A percentile compares a stretch with the other conserved stretches of the same genome.
These are phyloP conservation scores for Fusarium sp. DNA, from an alignment of 2,329 filamentous ascomycete species.

Conservation along the genomic window DNA sequence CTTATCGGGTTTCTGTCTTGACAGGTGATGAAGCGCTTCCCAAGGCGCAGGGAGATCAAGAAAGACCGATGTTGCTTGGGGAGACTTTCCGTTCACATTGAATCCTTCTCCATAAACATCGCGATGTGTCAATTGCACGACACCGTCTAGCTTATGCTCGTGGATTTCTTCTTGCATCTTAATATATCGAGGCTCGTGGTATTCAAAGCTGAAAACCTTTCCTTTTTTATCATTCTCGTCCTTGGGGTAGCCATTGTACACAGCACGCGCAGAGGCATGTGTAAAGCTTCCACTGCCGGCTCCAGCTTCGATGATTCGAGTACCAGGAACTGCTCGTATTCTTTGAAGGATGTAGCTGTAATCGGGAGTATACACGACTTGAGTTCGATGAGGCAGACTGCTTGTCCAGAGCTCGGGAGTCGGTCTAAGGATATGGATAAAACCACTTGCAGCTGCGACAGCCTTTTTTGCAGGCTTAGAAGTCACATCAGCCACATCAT, in stretches of 20 bases:
- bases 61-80: conserved; percentile 76
- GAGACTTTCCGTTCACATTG: conserved; percentile 66
- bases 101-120: conserved; percentile 84
- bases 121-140: conserved; percentile 79
- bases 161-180: conserved; percentile 75
- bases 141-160: conserved; percentile 70
- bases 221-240: conserved; percentile 60
- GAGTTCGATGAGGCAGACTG: conserved; percentile 81
- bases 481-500: conserved; percentile 45
- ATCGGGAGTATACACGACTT: conserved; percentile 88
- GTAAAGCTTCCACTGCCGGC: conserved; percentile 87
- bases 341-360: conserved; percentile 86
- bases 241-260: conserved; percentile 75
- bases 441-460: conserved; percentile 69
- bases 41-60: conserved; percentile 84
- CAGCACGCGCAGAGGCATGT: conserved; percentile 78
- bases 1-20: conserved; percentile 55
- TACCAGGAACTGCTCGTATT: conserved; percentile 77
- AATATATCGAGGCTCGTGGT: conserved; percentile 75
- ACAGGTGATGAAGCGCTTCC: conserved; percentile 80
- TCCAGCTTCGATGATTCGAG: conserved; percentile 80
- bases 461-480: conserved; percentile 56
- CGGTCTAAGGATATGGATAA: conserved; percentile 80
- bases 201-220: conserved; percentile 85
- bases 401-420: conserved; percentile 86